Evolutionary conservation across 2,329 filamentous ascomycete species (phyloP).

Genomic region (Nemania sp.): DNA sequence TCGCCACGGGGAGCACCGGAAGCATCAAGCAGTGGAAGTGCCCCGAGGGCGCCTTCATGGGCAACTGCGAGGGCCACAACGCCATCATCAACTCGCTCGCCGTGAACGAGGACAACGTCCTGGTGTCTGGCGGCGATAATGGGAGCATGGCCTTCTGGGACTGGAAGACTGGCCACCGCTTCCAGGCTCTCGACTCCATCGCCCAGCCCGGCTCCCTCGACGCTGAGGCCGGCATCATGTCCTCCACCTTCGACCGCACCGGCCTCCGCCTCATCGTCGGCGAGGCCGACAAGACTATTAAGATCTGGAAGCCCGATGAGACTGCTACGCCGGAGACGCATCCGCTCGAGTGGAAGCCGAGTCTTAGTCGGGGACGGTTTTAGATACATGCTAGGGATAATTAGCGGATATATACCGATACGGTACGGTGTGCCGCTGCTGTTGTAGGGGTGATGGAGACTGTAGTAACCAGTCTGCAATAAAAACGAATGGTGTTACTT

Average conservation of each 20-base stretch:
- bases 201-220: slow-evolving; percentile 94
- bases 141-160: slow-evolving; percentile 98
- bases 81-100: slow-evolving; percentile 92
- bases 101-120: slow-evolving; percentile 89
- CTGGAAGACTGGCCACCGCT: slow-evolving; percentile 94
- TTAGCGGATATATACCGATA: no score
- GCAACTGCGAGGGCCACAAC: slow-evolving; percentile 97
- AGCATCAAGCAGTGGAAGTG: slow-evolving; percentile 99
- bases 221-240: slow-evolving; percentile 93
- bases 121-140: slow-evolving; percentile 95
- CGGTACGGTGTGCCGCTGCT: no score
- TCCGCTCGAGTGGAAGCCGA: slow-evolving; percentile 90
- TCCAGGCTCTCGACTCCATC: slow-evolving; percentile 86
- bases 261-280: slow-evolving; percentile 89
- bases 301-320: slow-evolving; percentile 95
- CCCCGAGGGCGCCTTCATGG: slow-evolving; percentile 97
- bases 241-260: slow-evolving; percentile 86
- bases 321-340: slow-evolving; percentile 88
- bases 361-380: slow-evolving; percentile 74
- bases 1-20: slow-evolving; percentile 86
- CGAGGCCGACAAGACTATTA: slow-evolving; percentile 97
- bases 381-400: no score
- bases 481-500: background rate
- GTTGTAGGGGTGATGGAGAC: no score
- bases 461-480: no score